phyloP scores from a whole-genome alignment of 768 basidiomycete genomes.

The Lactarius akahatsu region DNA sequence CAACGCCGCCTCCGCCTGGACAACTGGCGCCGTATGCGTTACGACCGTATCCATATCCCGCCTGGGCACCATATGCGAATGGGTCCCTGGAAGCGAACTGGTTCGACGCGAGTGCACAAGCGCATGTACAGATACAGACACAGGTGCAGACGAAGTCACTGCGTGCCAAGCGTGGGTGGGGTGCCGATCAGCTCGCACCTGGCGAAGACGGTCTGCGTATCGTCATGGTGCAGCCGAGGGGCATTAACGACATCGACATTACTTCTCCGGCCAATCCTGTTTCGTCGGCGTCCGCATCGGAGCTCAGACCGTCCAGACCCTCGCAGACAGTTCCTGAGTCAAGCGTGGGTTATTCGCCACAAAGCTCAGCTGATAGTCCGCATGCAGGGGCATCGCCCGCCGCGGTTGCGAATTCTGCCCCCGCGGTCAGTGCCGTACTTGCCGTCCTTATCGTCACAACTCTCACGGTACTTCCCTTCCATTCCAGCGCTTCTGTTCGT shows the following conservation, averaged over 20 bases:
- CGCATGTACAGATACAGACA: conserved; percentile 7
- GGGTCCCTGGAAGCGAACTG: conserved; percentile 13
- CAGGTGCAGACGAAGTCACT: conserved; percentile 9
- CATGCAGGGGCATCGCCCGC: background rate
- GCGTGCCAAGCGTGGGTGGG: conserved; percentile 13
- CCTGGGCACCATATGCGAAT: conserved; percentile 17
- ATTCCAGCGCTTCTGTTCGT: conserved; percentile 35
- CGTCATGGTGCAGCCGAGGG: conserved; percentile 23
- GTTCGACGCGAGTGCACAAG: conserved; percentile 15
- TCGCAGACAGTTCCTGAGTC: conserved; percentile 1
- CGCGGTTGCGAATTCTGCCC: background rate
- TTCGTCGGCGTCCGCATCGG: background rate
- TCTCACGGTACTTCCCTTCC: background rate
- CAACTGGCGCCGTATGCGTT: conserved; percentile 18
- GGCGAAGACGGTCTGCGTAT: conserved; percentile 17
- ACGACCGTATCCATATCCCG: conserved; percentile 30
- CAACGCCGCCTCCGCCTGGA: conserved; percentile 17
- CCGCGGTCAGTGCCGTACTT: conserved; percentile 10
- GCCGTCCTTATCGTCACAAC: background rate
- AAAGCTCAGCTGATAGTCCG: background rate
- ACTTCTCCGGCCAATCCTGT: background rate
- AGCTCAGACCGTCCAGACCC: background rate
- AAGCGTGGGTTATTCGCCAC: background rate
- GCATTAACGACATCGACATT: background rate
- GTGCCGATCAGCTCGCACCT: background rate